Percentiles rank a stretch among this genome's conserved stretches.
Conservation (phyloP, 1,284 basidiomycete species). For the Macrocybe sp. region DNA sequence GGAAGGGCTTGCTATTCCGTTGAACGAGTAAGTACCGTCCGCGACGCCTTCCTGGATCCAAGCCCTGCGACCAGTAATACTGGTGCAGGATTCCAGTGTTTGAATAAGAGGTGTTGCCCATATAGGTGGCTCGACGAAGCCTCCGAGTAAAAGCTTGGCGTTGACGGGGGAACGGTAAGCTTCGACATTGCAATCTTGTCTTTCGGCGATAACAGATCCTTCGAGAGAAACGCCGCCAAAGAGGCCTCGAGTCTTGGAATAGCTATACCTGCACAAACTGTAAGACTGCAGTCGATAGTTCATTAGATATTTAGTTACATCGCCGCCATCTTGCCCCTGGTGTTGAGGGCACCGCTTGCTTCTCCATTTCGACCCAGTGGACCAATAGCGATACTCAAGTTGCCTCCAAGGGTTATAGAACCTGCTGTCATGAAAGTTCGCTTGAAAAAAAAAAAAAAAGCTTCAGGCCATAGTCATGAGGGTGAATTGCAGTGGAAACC, state of each 20-base stretch:
- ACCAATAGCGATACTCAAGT: conserved; percentile 88
- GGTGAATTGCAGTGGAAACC: conserved; percentile 23
- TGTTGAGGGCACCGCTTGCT: conserved; percentile 82
- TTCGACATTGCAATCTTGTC: conserved; percentile 84
- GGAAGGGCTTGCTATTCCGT: conserved; percentile 36
- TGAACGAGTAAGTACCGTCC: conserved; percentile 52
- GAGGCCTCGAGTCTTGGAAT: conserved; percentile 91
- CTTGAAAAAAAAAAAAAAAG: conserved; percentile 30
- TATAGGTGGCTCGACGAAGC: conserved; percentile 65
- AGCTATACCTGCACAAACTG: conserved; percentile 65
- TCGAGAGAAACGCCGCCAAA: conserved; percentile 88
- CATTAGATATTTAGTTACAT: conserved; percentile 51
- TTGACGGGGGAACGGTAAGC: conserved; percentile 77
- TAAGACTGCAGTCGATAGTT: conserved; percentile 7
- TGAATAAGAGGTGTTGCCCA: conserved; percentile 76
- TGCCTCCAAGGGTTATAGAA: conserved; percentile 89
- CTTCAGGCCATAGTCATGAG: conserved; percentile 1
- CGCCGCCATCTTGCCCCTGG: conserved; percentile 86
- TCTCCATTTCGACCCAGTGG: conserved; percentile 95
- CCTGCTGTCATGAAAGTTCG: conserved; percentile 94
- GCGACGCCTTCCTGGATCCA: conserved; percentile 52
- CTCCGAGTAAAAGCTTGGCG: conserved; percentile 76
- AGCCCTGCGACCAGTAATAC: conserved; percentile 57
- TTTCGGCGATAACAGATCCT: conserved; percentile 92
- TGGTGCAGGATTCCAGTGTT: conserved; percentile 70